phyloP scores from a whole-genome alignment of 208 protist genomes.

The Angomonas deanei region DNA sequence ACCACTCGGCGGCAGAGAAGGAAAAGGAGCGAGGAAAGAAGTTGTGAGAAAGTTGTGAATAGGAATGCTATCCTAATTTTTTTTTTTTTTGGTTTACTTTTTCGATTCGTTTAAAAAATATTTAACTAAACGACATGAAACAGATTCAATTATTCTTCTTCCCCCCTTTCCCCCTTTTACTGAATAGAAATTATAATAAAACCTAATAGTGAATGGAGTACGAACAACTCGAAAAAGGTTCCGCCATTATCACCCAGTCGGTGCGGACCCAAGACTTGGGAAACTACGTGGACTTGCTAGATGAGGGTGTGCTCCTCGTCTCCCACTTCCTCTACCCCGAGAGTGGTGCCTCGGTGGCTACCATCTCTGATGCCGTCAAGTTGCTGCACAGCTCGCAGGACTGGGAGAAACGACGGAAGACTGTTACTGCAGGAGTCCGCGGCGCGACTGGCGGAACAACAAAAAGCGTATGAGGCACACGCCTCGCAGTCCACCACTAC shows the following conservation, averaged over 20 bases:
- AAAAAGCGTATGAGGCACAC: constrained; percentile 22
- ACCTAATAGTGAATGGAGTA: constrained; percentile 62
- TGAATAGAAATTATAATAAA: background rate
- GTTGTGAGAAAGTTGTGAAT: background rate
- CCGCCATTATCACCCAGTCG: constrained; percentile 32
- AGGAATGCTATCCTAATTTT: background rate
- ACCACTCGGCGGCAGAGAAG: background rate
- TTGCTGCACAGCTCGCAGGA: constrained; percentile 13
- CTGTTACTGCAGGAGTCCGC: constrained; percentile 18
- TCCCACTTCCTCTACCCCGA: constrained; percentile 68
- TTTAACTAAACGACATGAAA: background rate
- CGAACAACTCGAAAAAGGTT: constrained; percentile 74
- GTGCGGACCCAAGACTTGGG: constrained; percentile 66
- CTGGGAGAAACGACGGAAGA: constrained; percentile 8
- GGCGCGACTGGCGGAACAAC: constrained; percentile 13
- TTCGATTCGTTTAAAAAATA: background rate
- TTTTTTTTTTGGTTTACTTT: constrained; percentile 11
- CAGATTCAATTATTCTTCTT: background rate
- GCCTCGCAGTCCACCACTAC: constrained; percentile 16
- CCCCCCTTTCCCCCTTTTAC: constrained; percentile 4
- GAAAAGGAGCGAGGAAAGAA: background rate
- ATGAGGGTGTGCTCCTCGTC: constrained; percentile 56
- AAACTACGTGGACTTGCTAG: constrained; percentile 53
- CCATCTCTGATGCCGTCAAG: constrained; percentile 18
- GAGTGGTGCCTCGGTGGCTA: background rate